Evolutionary conservation across 2,329 filamentous ascomycete species (phyloP).

Genomic region (Xylariaceae sp.): DNA sequence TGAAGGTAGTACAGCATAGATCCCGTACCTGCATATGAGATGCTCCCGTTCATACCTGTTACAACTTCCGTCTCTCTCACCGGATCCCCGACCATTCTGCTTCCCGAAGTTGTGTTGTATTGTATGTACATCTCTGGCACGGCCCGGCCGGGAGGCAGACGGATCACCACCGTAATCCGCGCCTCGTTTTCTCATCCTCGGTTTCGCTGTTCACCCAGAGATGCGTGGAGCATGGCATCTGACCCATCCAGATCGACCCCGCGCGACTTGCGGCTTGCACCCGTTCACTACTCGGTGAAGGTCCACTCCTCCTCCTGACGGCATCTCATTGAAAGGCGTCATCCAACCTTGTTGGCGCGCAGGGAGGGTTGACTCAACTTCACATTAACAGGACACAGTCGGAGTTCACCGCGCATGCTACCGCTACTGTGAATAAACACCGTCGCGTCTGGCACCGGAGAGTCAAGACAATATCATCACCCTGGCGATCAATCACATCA

Average conservation of each 20-base stretch:
- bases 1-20: neutral
- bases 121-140: no score
- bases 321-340: neutral
- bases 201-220: neutral
- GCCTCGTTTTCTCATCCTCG: neutral
- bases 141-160: neutral
- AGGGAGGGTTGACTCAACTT: neutral
- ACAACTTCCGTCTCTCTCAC: no score
- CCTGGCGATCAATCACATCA: no score
- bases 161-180: neutral
- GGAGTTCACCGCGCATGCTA: neutral
- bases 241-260: neutral
- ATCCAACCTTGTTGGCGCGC: neutral
- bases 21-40: neutral
- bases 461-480: no score
- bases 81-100: no score
- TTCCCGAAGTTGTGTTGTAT: no score
- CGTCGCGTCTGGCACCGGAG: no score
- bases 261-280: neutral
- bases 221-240: neutral
- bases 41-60: no score
- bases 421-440: no score
- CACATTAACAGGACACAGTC: neutral
- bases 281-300: neutral
- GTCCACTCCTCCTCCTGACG: neutral